These are phyloP conservation scores for Pulicaria dysenterica DNA, from an alignment of 129 eudicot species.

Conservation along the genomic window DNA sequence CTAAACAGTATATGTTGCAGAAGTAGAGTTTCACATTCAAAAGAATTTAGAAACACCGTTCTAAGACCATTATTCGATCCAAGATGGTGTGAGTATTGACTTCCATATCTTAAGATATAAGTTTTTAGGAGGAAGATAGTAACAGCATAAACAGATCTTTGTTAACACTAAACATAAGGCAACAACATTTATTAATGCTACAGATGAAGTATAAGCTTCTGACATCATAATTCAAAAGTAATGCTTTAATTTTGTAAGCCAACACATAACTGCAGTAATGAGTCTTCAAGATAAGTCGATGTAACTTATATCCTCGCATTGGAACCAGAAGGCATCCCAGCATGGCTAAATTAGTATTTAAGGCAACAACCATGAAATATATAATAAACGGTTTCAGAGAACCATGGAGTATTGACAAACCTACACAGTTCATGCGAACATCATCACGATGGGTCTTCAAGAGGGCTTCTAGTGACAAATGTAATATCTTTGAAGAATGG, in stretches of 20 bases:
- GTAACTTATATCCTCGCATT: slow-evolving; percentile 9
- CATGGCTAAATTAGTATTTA: slow-evolving; percentile 1
- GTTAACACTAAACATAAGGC: not conserved
- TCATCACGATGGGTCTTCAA: slow-evolving; percentile 88
- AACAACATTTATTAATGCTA: not conserved
- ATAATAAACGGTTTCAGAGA: slow-evolving; percentile 12
- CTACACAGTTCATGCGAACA: slow-evolving; percentile 89
- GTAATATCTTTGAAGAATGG: slow-evolving; percentile 65
- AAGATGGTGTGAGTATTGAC: slow-evolving; percentile 7
- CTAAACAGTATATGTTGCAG: slow-evolving; percentile 7
- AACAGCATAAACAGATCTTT: not conserved
- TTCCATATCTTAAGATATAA: slow-evolving; percentile 3
- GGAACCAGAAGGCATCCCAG: slow-evolving; percentile 15
- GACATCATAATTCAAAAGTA: slow-evolving; percentile 6
- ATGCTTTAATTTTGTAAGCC: not conserved
- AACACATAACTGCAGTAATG: slow-evolving; percentile 8
- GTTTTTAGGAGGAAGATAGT: not conserved
- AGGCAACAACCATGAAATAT: slow-evolving; percentile 11
- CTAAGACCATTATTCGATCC: slow-evolving; percentile 7
- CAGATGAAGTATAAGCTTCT: slow-evolving; percentile 6
- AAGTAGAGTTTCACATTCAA: not conserved
- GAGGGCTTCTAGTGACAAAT: slow-evolving; percentile 68
- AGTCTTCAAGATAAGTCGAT: slow-evolving; percentile 1
- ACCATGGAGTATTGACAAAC: slow-evolving; percentile 44
- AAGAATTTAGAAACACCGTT: not conserved